Evolutionary conservation across 345 rosid genomes (phyloP).

Genomic region (Cochlearia excelsa): DNA sequence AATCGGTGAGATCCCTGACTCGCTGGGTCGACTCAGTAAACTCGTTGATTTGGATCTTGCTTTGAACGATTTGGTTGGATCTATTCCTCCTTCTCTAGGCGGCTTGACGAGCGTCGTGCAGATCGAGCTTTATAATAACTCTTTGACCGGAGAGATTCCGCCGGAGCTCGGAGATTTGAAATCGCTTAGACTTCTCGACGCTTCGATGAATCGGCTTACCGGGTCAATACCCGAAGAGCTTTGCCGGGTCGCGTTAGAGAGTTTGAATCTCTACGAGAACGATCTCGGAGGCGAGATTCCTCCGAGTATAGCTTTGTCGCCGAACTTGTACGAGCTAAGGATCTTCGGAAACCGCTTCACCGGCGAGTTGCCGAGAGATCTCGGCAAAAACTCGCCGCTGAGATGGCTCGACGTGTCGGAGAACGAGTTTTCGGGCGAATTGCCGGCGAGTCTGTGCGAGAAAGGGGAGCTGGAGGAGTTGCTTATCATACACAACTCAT

Average conservation of each 20-base stretch:
- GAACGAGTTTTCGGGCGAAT: constrained; percentile 59
- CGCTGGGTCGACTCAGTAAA: constrained; percentile 60
- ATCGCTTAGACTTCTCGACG: constrained; percentile 66
- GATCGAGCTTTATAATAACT: constrained; percentile 95
- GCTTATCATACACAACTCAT: constrained; percentile 56
- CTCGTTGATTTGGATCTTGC: constrained; percentile 89
- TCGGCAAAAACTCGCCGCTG: constrained; percentile 76
- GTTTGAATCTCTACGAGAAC: constrained; percentile 88
- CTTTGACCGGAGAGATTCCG: constrained; percentile 71
- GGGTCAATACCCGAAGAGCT: constrained; percentile 79
- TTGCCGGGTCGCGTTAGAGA: constrained; percentile 64
- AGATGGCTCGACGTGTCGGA: constrained; percentile 73
- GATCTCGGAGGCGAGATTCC: constrained; percentile 63
- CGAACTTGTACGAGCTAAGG: constrained; percentile 75
- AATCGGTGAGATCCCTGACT: constrained; percentile 81
- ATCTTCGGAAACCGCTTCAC: constrained; percentile 62
- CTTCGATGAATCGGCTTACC: constrained; percentile 73
- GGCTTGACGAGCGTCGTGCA: constrained; percentile 62
- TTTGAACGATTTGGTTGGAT: constrained; percentile 56
- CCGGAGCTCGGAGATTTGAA: constrained; percentile 58
- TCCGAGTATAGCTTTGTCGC: constrained; percentile 57
- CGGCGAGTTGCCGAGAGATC: constrained; percentile 62
- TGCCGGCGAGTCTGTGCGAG: constrained; percentile 64
- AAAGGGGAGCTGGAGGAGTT: constrained; percentile 75
- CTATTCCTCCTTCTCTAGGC: constrained; percentile 71